phyloP scores from a whole-genome alignment of 1,284 basidiomycete genomes.

The Xerocomus cyaneibrunnescens region DNA sequence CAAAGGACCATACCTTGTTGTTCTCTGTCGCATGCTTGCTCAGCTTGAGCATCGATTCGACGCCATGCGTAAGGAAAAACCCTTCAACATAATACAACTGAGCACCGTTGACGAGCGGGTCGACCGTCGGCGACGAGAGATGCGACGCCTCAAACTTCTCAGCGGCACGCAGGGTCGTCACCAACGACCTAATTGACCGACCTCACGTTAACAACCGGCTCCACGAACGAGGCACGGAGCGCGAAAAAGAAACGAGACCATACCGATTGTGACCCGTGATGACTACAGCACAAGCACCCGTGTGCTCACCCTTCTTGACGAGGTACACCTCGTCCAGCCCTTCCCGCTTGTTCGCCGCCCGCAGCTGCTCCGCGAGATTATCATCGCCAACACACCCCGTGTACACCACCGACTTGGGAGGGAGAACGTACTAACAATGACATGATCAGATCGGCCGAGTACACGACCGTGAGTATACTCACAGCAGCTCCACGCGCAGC shows the following conservation, averaged over 20 bases:
- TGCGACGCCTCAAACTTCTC: slow-evolving; percentile 87
- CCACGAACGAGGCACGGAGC: neutral
- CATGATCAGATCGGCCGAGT: slow-evolving; percentile 1
- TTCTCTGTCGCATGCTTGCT: slow-evolving; percentile 76
- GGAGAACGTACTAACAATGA: slow-evolving; percentile 75
- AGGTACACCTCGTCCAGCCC: slow-evolving; percentile 90
- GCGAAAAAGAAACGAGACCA: neutral
- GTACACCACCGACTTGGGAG: slow-evolving; percentile 91
- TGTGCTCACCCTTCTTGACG: slow-evolving; percentile 84
- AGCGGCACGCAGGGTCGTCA: slow-evolving; percentile 88
- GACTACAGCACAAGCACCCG: slow-evolving; percentile 96
- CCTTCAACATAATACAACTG: slow-evolving; percentile 95
- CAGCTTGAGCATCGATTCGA: slow-evolving; percentile 72
- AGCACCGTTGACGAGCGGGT: slow-evolving; percentile 77
- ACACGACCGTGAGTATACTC: slow-evolving; percentile 39
- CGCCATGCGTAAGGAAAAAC: slow-evolving; percentile 96
- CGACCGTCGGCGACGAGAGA: slow-evolving; percentile 75
- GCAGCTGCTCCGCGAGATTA: slow-evolving; percentile 85
- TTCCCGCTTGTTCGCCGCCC: slow-evolving; percentile 92
- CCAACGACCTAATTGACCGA: slow-evolving; percentile 66
- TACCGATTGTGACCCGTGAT: slow-evolving; percentile 92
- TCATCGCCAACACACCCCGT: slow-evolving; percentile 95
- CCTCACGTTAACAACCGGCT: slow-evolving; percentile 1
- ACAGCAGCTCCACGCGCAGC: slow-evolving; percentile 95
- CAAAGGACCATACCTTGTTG: slow-evolving; percentile 66